Evolutionary conservation across 2,329 filamentous ascomycete species (phyloP).

Genomic region (Neofusicoccum ribis): DNA sequence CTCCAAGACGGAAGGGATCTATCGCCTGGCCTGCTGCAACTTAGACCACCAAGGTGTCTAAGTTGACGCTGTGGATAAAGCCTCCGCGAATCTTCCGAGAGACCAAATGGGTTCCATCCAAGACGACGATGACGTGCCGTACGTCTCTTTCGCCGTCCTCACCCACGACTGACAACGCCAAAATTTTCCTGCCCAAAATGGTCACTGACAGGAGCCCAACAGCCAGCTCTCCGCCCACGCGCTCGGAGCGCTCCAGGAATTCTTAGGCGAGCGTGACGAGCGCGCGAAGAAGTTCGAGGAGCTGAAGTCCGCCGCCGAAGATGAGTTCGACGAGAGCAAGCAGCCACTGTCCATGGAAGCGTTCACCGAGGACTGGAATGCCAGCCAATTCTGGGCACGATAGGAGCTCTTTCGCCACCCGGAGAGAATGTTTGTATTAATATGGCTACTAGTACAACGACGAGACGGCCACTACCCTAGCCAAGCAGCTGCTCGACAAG

Average conservation of each 20-base stretch:
- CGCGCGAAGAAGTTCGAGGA: conserved; percentile 67
- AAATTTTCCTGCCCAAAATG: not conserved
- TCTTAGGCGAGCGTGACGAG: conserved; percentile 71
- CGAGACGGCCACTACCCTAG: conserved; percentile 65
- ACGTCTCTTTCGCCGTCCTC: conserved; percentile 21
- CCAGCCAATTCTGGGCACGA: conserved; percentile 78
- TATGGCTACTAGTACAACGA: conserved; percentile 62
- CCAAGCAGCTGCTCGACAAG: conserved; percentile 64
- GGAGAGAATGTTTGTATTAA: not conserved
- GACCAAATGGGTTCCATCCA: conserved; percentile 1
- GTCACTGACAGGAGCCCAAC: conserved; percentile 3
- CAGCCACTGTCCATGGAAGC: conserved; percentile 60
- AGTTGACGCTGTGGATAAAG: not conserved
- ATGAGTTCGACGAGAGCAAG: conserved; percentile 45
- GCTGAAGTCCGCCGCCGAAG: conserved; percentile 63
- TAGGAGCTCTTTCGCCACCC: conserved; percentile 12
- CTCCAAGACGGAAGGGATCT: not conserved
- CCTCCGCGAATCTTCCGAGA: not conserved
- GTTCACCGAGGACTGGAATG: conserved; percentile 81
- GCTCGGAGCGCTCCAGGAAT: conserved; percentile 69
- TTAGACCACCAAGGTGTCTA: conserved; percentile 14
- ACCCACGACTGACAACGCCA: too few species aligned
- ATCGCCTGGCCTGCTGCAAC: not conserved
- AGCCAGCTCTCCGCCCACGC: conserved; percentile 67
- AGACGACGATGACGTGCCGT: conserved; percentile 40